These are phyloP conservation scores for Aspergillus persii DNA, from an alignment of 2,329 filamentous ascomycete species.

Conservation along the genomic window DNA sequence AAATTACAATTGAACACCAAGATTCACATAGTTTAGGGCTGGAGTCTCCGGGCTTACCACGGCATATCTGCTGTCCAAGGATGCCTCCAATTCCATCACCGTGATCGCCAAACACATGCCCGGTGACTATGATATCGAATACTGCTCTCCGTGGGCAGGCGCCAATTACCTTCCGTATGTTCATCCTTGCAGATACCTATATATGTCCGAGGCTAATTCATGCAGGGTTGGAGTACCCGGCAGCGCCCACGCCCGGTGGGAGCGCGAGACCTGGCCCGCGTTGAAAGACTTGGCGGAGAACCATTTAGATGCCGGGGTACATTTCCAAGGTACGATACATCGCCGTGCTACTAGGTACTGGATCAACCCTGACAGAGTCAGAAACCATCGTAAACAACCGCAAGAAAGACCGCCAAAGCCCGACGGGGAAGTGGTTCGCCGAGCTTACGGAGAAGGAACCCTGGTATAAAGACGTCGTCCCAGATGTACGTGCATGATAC, in stretches of 20 bases:
- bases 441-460: constrained; percentile 66
- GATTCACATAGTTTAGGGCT: constrained; percentile 46
- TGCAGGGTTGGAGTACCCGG: constrained; percentile 40
- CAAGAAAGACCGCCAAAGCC: constrained; percentile 59
- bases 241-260: constrained; percentile 50
- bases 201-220: neutral
- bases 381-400: constrained; percentile 58
- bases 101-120: constrained; percentile 87
- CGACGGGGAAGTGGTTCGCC: constrained; percentile 60
- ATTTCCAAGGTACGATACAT: constrained; percentile 63
- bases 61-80: constrained; percentile 59
- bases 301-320: constrained; percentile 74
- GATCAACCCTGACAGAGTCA: constrained; percentile 19
- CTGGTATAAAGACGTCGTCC: constrained; percentile 71
- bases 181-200: neutral
- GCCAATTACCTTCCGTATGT: constrained; percentile 74
- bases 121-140: constrained; percentile 88
- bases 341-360: neutral
- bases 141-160: constrained; percentile 85
- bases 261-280: constrained; percentile 63
- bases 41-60: constrained; percentile 67
- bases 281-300: constrained; percentile 60
- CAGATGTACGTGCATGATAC: constrained; percentile 52
- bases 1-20: neutral
- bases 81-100: constrained; percentile 60